Conservation (phyloP, 139 green algal species). For the Tetraselmis chui region DNA sequence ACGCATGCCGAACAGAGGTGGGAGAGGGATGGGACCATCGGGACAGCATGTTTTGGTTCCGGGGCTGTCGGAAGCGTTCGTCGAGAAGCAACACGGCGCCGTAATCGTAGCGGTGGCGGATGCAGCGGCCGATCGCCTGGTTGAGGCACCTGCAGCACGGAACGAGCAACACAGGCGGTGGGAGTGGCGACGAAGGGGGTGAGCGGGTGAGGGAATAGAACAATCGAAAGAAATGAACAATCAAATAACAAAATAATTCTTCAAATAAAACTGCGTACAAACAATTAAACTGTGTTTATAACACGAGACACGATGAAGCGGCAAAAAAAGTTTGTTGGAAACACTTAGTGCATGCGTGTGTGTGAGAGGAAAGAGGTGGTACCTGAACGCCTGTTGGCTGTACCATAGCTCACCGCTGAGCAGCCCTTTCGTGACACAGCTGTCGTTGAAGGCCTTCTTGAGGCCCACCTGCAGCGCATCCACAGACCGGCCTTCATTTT, state of each 20-base stretch:
- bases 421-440: slow-evolving; percentile 13
- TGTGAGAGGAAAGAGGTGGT: slow-evolving; percentile 3
- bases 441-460: slow-evolving; percentile 80
- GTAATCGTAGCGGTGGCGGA: slow-evolving; percentile 87
- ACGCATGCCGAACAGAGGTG: slow-evolving; percentile 5
- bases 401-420: slow-evolving; percentile 80
- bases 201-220: too few species aligned
- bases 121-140: slow-evolving; percentile 84
- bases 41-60: slow-evolving; percentile 49
- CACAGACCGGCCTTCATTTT: too few species aligned
- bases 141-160: slow-evolving; percentile 26
- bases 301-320: too few species aligned
- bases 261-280: slow-evolving; percentile 3
- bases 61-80: slow-evolving; percentile 52
- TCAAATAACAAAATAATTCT: too few species aligned
- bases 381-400: slow-evolving; percentile 90
- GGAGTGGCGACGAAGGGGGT: too few species aligned
- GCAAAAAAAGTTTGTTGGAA: too few species aligned
- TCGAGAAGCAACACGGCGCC: slow-evolving; percentile 92
- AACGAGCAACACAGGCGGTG: too few species aligned
- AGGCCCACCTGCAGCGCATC: slow-evolving; percentile 38
- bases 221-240: too few species aligned
- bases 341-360: background rate
- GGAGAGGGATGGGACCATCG: slow-evolving; percentile 52
- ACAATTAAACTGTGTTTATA: too few species aligned